Base-by-base conservation (phyloP, 2,329 filamentous ascomycete genomes). In the Coniochaeta sp. region DNA sequence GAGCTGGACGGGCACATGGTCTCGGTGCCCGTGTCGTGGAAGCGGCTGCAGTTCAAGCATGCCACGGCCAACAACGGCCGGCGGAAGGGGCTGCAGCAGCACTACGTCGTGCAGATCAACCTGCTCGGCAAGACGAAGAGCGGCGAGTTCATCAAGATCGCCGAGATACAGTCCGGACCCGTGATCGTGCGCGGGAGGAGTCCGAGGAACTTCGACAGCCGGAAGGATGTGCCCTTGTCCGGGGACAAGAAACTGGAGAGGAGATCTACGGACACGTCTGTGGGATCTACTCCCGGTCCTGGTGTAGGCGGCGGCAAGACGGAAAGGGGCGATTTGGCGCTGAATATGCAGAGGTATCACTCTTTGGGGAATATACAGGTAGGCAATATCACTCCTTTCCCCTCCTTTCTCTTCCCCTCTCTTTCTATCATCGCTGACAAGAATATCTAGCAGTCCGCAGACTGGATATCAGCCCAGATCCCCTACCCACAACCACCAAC, bases 11-110 rank as follows among this genome's bases (percentile, higher is more conserved):
- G 88, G 1, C 87, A 90, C 60, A 89, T 87, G 60, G 87, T 93
- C 9, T 90, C 86, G 43, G 85, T 96, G 61, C 90, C 92, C 1
- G 88, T 97, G 59, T 88, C 91, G 36, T 98, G 93, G 93, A 97
- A 96, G 74, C 82, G 93, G 59, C 76, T 98, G 61, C 93, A 98
- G 73, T 98, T 98, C 74, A 90, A 96, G 69, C 95, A 96, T 67
- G 93, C 93, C 1, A 98, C 93, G 0, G 93, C 93, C 58, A 98
- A 98, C 72, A 98, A 98, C 70, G 93, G 93, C 14, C 85, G 93
- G 59, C 84, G 93, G 66, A 97, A 97, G 75, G 93, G 96, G 64
- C 78, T 97, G 55, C 93, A 98, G 71, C 93, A 98, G 73, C 93
- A 97, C 72, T 98, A 97, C 71, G 83, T 96, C 1, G 90, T 98